Evolutionary conservation across 2,329 filamentous ascomycete species (phyloP).

Genomic region (Aspergillus sp.): DNA sequence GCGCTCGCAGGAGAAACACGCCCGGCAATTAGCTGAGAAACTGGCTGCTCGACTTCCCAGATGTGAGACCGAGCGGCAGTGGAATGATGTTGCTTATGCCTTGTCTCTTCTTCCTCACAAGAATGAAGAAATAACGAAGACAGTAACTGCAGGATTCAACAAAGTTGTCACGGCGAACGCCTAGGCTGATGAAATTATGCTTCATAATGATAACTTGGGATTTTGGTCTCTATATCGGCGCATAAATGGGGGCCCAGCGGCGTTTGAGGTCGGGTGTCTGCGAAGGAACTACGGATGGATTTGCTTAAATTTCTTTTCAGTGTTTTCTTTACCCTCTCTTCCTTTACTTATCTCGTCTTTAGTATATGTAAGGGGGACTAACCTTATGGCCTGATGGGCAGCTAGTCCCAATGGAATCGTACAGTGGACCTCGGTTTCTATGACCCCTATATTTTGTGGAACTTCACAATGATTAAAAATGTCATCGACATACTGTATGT

Average conservation of each 20-base stretch:
- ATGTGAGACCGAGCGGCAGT: conserved; percentile 91
- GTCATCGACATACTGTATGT: no score
- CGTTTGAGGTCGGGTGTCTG: neutral
- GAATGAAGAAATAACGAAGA: conserved; percentile 50
- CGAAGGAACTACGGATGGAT: neutral
- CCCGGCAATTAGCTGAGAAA: conserved; percentile 90
- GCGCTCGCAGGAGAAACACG: conserved; percentile 80
- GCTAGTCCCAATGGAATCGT: neutral
- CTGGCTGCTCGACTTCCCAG: conserved; percentile 80
- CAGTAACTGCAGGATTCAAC: conserved; percentile 52
- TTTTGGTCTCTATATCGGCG: neutral
- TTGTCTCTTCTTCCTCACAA: conserved; percentile 81
- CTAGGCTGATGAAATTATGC: conserved; percentile 33
- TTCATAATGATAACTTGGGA: neutral
- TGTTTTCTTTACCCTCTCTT: no score
- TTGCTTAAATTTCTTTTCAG: neutral
- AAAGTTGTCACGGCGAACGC: conserved; percentile 67
- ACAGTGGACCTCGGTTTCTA: no score
- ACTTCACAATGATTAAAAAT: no score
- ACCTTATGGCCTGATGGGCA: no score
- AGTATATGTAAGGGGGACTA: no score
- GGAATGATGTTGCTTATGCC: conserved; percentile 96
- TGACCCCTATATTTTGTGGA: no score
- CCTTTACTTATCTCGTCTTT: no score
- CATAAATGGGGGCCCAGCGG: neutral